Evolutionary conservation across 768 basidiomycete species (phyloP), one percentile per base, ranked within the genome.

Genomic region (Russula compacta): DNA sequence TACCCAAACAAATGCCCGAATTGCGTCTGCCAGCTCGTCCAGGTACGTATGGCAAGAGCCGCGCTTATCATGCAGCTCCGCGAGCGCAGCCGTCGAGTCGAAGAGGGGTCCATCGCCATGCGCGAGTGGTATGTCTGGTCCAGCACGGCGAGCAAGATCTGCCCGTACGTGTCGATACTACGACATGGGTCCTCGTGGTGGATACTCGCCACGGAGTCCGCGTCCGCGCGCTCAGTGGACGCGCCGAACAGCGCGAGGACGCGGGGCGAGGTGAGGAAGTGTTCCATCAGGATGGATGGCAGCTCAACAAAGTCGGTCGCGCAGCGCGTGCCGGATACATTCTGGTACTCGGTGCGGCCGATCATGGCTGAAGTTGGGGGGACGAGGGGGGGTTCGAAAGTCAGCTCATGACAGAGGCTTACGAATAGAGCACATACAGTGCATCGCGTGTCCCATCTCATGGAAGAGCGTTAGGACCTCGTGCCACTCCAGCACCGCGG

Each of bases 391-490:
- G 10, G 0, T 14, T 2, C 33, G 51, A 38, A 14, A 53, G 5
- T 36, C 2, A 33, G 48, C 24, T 35, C 7, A 14, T 33, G 49
- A 60, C 51, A 57, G 24, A 29, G 53, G 60, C 6, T 58, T 38
- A 48, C 17, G 55, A 35, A 17, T 32, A 32, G 19, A 42, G 57
- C 48, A 79, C 93, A 79, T 69, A 98, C 97, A 99, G 71, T 99
- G 97, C 83, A 99, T 93, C 11, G 97, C 97, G 74, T 99, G 97
- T 0, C 97, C 97, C 93, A 98, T 97, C 75, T 99, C 97, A 68
- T 99, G 97, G 75, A 94, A 97, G 24, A 98, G 76, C 2, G 95
- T 98, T 70, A 89, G 78, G 9, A 98, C 91, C 67, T 98, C 94
- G 67, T 89, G 87, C 94, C 95, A 98, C 59, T 86, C 84, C 21